Evolutionary conservation across 2,329 filamentous ascomycete genomes (phyloP), one percentile per base, ranked within the genome.

Genomic region (Alternaria incomplexa): DNA sequence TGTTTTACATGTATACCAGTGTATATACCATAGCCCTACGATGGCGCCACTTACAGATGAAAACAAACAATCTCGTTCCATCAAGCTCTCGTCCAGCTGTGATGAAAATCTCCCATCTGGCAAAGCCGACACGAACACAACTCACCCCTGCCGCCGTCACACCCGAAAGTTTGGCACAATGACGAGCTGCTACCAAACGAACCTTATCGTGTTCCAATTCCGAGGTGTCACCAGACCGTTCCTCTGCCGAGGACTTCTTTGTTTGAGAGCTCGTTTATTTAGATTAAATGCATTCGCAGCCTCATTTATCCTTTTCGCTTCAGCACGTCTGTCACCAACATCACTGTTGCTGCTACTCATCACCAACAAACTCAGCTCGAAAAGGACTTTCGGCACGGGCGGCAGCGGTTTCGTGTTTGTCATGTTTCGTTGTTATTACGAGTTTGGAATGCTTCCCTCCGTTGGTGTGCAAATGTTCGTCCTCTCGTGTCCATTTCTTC

Each of bases 241-340:
- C 6, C 13, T 22, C 20, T 47, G 59, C 64, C 57, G 61, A 64
- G 62, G 28, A 13, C 12, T 17, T 20, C 50, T 56, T 57, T 40
- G 53, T 62, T 58, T 45, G 32, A 44, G 48, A 20, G 36, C 36
- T 68, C 26, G 20, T 66, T 15, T 63, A 70, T 67, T 66, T 65
- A 68, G 28, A 70, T 70, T 68, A 70, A 53, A 20, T 50, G 60
- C 45, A 54, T 62, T 51, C 9, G 43, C 47, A 36, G 15, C 53
- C 25, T 53, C 62, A 66, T 64, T n/a, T 66, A 62, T 52, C 17
- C 22, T 20, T 46, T 48, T 66, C 62, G 63, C 54, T 66, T 65
- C 58, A 32, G 45, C 62, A 50, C 26, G 28, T 47, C 40, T 28
- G 40, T 57, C 47, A 55, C 28, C 15, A 17, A 25, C 9, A 45